phyloP scores from a whole-genome alignment of 768 basidiomycete species.

The Lentinula aciculospora region DNA sequence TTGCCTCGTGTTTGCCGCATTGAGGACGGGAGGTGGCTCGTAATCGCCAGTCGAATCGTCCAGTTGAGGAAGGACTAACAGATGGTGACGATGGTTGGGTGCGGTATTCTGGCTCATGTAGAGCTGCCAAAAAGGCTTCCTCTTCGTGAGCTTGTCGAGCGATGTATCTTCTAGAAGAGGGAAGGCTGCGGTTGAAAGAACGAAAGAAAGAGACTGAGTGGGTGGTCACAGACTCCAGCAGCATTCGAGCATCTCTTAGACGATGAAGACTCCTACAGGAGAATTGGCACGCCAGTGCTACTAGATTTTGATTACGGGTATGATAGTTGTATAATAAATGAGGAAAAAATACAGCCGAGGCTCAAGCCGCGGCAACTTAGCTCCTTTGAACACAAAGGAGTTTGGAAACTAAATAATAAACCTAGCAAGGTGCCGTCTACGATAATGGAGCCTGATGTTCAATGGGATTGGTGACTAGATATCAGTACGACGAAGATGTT shows the following conservation, averaged over 20 bases:
- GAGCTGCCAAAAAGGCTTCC: background rate
- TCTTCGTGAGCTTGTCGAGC: background rate
- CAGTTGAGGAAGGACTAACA: background rate
- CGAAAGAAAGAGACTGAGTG: background rate
- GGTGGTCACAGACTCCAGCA: slow-evolving; percentile 12
- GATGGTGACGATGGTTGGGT: background rate
- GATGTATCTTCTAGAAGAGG: background rate
- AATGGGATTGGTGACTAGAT: no score
- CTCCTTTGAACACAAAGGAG: background rate
- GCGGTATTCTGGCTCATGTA: background rate
- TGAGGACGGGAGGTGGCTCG: slow-evolving; percentile 33
- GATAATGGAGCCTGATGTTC: no score
- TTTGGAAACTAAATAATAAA: no score
- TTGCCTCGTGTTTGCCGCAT: slow-evolving; percentile 4
- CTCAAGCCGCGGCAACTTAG: no score
- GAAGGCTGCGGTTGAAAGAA: background rate
- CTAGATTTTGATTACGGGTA: background rate
- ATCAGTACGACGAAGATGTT: no score
- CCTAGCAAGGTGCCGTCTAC: no score
- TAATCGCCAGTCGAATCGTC: slow-evolving; percentile 59
- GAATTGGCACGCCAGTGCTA: background rate
- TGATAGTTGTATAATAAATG: background rate
- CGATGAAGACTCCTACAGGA: background rate
- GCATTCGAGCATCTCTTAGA: slow-evolving; percentile 13
- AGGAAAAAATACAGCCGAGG: no score